These are phyloP conservation scores for Phytopythium ostracodes DNA, from an alignment of 352 stramenopile species.

Conservation along the genomic window DNA sequence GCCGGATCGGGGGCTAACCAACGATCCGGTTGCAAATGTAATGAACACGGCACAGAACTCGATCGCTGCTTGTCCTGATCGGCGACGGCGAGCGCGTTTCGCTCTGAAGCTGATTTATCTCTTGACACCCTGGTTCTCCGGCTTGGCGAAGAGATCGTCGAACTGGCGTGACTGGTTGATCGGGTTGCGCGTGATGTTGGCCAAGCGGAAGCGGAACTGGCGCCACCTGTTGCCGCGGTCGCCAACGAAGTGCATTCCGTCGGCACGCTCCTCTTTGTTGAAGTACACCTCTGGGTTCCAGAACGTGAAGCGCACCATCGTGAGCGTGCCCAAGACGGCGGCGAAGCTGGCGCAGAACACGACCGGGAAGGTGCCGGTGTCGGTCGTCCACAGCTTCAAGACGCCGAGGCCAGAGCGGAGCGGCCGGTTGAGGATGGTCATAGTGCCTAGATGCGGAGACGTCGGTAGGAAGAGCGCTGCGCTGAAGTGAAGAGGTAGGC, in stretches of 20 bases:
- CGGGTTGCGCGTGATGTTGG: constrained; percentile 58
- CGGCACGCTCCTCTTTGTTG: constrained; percentile 54
- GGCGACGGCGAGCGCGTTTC: no score
- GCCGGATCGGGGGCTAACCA: not conserved
- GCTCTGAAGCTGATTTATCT: constrained; percentile 23
- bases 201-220: constrained; percentile 62
- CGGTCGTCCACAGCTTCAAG: constrained; percentile 57
- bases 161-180: constrained; percentile 75
- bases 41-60: no score
- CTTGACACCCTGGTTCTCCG: constrained; percentile 50
- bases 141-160: constrained; percentile 48
- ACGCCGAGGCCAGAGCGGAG: constrained; percentile 31
- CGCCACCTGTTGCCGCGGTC: constrained; percentile 41
- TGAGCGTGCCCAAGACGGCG: constrained; percentile 23
- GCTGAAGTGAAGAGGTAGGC: not conserved
- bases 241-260: constrained; percentile 41
- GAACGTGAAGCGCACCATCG: constrained; percentile 43
- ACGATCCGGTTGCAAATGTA: not conserved
- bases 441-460: not conserved
- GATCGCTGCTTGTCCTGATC: not conserved
- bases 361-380: constrained; percentile 57
- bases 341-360: constrained; percentile 40
- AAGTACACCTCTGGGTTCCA: constrained; percentile 62
- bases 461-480: not conserved
- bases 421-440: constrained; percentile 9